A percentile compares a stretch with the other conserved stretches of the same genome.
phyloP scores from a whole-genome alignment of 805 yeast species.

The Saccharomyces paradoxus region DNA sequence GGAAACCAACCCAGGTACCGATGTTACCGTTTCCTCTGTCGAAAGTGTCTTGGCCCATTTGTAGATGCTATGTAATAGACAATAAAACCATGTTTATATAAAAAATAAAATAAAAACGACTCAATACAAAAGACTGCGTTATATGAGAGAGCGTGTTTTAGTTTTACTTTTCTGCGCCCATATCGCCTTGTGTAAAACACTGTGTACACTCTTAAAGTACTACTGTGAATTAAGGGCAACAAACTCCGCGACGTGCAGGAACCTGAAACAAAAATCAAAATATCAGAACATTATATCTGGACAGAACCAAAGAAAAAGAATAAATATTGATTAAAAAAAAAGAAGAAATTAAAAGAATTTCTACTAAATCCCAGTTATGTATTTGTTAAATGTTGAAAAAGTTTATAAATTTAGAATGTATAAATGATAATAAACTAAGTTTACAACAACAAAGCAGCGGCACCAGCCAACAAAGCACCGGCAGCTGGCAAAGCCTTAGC shows the following conservation, averaged over 20 bases:
- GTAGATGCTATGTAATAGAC: conserved; percentile 7
- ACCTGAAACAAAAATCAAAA: neutral
- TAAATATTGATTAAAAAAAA: neutral
- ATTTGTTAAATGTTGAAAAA: neutral
- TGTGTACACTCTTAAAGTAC: too few relatives aligned
- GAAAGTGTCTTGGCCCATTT: conserved; percentile 27
- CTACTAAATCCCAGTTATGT: neutral
- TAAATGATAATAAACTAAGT: conserved; percentile 8
- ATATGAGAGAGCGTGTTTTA: neutral
- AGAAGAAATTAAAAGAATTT: neutral
- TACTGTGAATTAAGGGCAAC: too few relatives aligned
- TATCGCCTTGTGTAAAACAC: too few relatives aligned
- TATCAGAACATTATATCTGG: neutral
- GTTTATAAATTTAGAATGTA: neutral
- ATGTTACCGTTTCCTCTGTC: conserved; percentile 33
- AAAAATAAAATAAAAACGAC: neutral
- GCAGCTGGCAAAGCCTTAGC: conserved; percentile 40
- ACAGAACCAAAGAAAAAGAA: neutral
- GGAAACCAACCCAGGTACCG: conserved; percentile 31
- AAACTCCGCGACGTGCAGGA: too few relatives aligned
- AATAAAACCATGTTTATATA: neutral
- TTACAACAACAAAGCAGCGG: conserved; percentile 42
- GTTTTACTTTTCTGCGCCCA: neutral
- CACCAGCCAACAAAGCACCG: conserved; percentile 43
- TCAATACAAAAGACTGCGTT: neutral